Base-by-base conservation (phyloP, 768 basidiomycete genomes). In the Agaricus subrufescens region DNA sequence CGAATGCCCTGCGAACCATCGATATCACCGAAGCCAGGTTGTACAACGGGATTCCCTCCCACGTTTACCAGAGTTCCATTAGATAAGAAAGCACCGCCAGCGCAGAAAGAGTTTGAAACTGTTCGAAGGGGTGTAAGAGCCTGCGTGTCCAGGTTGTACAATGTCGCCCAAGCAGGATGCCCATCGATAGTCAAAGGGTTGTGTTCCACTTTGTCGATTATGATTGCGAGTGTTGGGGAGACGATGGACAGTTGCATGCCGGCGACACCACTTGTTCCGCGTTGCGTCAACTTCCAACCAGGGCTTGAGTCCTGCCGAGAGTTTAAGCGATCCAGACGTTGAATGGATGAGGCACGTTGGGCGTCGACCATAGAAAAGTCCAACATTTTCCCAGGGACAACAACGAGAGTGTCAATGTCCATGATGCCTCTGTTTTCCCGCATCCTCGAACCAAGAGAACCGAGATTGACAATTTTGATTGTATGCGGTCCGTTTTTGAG, bases 141-240 rank as follows among this genome's bases (percentile, higher is more conserved):
- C 62, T 88, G 80, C 10, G 84, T 84, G 29, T 79, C 64, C 44
- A 93, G 72, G 65, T 90, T 82, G 67, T 86, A 91, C 19, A 93
- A 67, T 7, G 85, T 85, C 0, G 77, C 87, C 90, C 91, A 93
- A 11, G 90, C 89, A 14, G 90, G 89, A 63, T 90, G 90, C 0
- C 86, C 85, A 59, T 80, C 69, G 65, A 91, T 74, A 1, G 81
- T 80, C 49, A 91, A 71, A 31, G 89, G 90, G 63, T 93, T 92
- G 68, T 91, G 89, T 66, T 91, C 89, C 26, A 91, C 89, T 69
- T 92, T 92, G 78, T 93, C 90, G 39, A 93, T 66, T 48, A 93
- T 76, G 59, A 91, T 68, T 14, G 82, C 89, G 61, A 89, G 87
- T 8, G 79, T 81, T 14, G 79, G 63, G 3, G 89, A 91, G 59